These are phyloP conservation scores for Vigna mungo DNA, from an alignment of 306 rosid genomes.

Conservation along the genomic window DNA sequence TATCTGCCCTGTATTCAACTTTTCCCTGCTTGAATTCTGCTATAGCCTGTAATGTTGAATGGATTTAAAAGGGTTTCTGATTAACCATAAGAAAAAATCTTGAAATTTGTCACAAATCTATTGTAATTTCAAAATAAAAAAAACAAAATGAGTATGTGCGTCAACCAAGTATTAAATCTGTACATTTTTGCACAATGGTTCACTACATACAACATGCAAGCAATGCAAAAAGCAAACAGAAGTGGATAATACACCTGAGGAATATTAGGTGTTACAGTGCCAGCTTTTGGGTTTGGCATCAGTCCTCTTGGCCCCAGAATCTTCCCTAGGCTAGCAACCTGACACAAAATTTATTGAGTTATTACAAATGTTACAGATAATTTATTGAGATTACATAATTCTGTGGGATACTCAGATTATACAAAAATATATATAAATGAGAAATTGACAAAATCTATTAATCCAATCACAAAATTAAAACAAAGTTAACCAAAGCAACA, in stretches of 20 bases:
- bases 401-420: slow-evolving; percentile 14
- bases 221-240: slow-evolving; percentile 8
- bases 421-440: background rate
- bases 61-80: background rate
- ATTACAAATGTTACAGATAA: slow-evolving; percentile 3
- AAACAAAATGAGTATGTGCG: background rate
- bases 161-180: background rate
- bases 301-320: slow-evolving; percentile 99
- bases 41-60: slow-evolving; percentile 71
- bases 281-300: slow-evolving; percentile 99
- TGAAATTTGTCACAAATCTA: background rate
- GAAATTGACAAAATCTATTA: slow-evolving; percentile 2
- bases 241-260: slow-evolving; percentile 72
- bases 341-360: slow-evolving; percentile 36
- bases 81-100: slow-evolving; percentile 14
- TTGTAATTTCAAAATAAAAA: background rate
- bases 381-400: background rate
- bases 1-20: slow-evolving; percentile 96
- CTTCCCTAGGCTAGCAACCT: slow-evolving; percentile 98
- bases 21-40: slow-evolving; percentile 98
- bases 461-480: slow-evolving; percentile 31
- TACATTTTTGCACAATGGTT: slow-evolving; percentile 17
- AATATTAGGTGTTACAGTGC: slow-evolving; percentile 93
- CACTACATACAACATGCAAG: background rate
- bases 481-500: slow-evolving; percentile 52